Evolutionary conservation across 2,329 filamentous ascomycete genomes (phyloP).

Genomic region (Colletotrichum echinochloae): DNA sequence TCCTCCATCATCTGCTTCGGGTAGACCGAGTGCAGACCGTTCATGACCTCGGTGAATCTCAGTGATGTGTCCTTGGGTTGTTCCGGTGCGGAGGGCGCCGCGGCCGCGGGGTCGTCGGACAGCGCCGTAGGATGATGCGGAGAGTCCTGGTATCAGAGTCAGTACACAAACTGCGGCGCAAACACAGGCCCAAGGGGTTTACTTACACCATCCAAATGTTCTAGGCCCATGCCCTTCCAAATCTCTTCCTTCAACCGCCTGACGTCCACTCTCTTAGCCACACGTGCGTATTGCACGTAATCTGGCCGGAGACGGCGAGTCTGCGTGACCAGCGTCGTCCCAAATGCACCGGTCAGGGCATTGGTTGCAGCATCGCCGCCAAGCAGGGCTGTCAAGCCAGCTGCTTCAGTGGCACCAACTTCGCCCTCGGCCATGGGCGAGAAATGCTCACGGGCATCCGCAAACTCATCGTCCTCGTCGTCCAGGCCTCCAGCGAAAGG

Average conservation of each 20-base stretch:
- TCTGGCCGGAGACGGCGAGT: constrained; percentile 73
- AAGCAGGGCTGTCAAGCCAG: constrained; percentile 63
- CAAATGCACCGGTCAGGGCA: constrained; percentile 64
- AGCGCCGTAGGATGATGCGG: constrained; percentile 47
- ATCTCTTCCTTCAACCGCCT: constrained; percentile 76
- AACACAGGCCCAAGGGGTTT: neutral
- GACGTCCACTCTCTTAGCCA: constrained; percentile 79
- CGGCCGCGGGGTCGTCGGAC: constrained; percentile 48
- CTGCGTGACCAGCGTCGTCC: constrained; percentile 75
- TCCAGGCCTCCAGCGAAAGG: constrained; percentile 72
- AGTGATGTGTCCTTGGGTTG: constrained; percentile 66
- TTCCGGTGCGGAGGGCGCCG: constrained; percentile 44
- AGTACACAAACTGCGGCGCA: neutral
- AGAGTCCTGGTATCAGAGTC: constrained; percentile 27
- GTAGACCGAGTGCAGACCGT: constrained; percentile 87
- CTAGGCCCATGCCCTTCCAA: constrained; percentile 74
- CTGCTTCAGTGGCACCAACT: constrained; percentile 58
- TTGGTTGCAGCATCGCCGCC: constrained; percentile 63
- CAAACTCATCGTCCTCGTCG: constrained; percentile 79
- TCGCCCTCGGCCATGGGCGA: constrained; percentile 71
- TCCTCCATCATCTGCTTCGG: constrained; percentile 88
- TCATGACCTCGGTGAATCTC: constrained; percentile 93
- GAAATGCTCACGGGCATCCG: constrained; percentile 84
- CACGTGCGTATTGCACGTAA: constrained; percentile 77
- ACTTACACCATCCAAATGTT: constrained; percentile 60